phyloP scores from a whole-genome alignment of 2,329 filamentous ascomycete species.

The Tolypocladium ophioglossoides region DNA sequence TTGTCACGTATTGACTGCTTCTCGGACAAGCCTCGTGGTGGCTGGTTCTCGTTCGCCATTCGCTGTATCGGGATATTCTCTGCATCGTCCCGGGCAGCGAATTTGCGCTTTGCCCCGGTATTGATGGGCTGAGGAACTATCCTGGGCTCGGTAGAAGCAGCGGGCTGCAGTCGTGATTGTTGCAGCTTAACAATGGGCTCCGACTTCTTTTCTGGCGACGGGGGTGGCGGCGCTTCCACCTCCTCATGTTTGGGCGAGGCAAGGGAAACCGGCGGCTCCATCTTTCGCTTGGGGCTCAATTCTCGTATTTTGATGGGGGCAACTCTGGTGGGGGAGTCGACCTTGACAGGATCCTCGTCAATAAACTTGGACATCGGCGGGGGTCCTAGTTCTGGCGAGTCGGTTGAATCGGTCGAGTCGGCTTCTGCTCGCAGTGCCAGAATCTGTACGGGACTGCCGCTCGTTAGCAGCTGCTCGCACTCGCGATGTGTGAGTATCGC shows the following conservation, averaged over 20 bases:
- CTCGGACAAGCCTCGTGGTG: constrained; percentile 6
- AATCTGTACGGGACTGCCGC: constrained; percentile 49
- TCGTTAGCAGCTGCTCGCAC: constrained; percentile 18
- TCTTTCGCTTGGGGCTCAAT: constrained; percentile 13
- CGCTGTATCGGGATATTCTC: constrained; percentile 12
- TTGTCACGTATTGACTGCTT: constrained; percentile 23
- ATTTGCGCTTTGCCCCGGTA: constrained; percentile 47
- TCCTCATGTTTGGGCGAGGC: constrained; percentile 16
- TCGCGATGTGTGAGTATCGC: constrained; percentile 13
- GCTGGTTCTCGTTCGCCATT: background rate
- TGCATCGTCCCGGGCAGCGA: constrained; percentile 43
- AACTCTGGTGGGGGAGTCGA: constrained; percentile 33
- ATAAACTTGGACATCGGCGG: constrained; percentile 49
- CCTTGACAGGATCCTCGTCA: constrained; percentile 43
- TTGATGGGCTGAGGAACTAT: constrained; percentile 21
- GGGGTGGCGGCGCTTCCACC: constrained; percentile 1
- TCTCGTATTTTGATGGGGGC: constrained; percentile 4
- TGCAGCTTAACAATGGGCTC: background rate
- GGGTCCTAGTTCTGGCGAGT: constrained; percentile 60
- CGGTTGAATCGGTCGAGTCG: constrained; percentile 30
- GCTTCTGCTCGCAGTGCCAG: constrained; percentile 43
- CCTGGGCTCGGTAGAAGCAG: background rate
- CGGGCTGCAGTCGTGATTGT: background rate
- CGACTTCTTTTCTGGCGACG: constrained; percentile 18
- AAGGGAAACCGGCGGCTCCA: constrained; percentile 19